Base-by-base conservation (phyloP, 1,284 basidiomycete genomes). In the Anthracocystis setariae region DNA sequence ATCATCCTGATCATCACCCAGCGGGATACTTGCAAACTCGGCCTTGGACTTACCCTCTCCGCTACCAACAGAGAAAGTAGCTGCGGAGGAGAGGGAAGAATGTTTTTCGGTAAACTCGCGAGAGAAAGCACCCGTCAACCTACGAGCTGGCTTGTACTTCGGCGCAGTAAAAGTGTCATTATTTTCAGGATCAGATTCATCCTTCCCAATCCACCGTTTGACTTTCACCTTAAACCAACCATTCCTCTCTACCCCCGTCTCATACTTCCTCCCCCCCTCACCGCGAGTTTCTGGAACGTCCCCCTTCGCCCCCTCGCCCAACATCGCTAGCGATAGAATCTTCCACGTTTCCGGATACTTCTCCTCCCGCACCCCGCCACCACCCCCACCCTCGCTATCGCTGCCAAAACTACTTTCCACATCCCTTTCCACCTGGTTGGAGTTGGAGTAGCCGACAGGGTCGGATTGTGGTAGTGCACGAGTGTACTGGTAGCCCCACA, bases 401-500 rank as follows among this genome's bases (percentile, higher is more conserved):
- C 65, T 61, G 0, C 57, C 69, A 7, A 59, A 52, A 7, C 51
- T 52, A 45, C 67, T 70, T 1, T 70, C 60, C 0, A 37, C 51
- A 12, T 9, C 45, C 25, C 8, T 21, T 12, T 5, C 8, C 27
- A 2, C 5, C 21, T 25, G 37, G 23, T 20, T 46, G 18, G 45
- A 55, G 29, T 62, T 37, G 12, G 43, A 43, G 39, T 72, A 66
- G 51, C 58, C 55, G n/a, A n/a, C n/a, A n/a, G n/a, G n/a, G n/a
- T n/a, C 21, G 66, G 21, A 32, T 72, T 58, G 46, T 72, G 48
- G 24, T 66, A 72, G 56, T 9, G 58, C 45, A 5, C 58, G 68
- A 1, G 68, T 65, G 4, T 44, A 40, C 8, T 57, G 53, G 54
- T 66, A 66, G 15, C 59, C 62, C 62, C 68, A 62, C 59, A 65